phyloP scores from a whole-genome alignment of 2,329 filamentous ascomycete species.

The Neurospora sp. region DNA sequence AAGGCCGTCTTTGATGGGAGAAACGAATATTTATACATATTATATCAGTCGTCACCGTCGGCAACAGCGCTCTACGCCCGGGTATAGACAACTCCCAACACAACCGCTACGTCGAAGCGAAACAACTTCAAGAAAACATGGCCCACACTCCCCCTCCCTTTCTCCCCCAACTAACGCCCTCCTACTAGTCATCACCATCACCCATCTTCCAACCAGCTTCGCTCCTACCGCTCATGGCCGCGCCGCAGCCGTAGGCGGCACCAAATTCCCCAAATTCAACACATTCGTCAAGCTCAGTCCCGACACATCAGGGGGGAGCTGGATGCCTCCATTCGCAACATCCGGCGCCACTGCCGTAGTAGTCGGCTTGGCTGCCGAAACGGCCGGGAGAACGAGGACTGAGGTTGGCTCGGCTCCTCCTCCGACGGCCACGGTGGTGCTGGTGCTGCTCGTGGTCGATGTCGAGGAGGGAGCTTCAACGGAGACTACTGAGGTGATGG shows the following conservation, averaged over 20 bases:
- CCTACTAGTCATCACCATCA: not conserved
- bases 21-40: conserved; percentile 2
- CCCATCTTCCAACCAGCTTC: not conserved
- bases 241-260: conserved; percentile 15
- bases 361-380: conserved; percentile 17
- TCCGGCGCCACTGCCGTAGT: conserved; percentile 14
- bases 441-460: conserved; percentile 5
- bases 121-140: not conserved
- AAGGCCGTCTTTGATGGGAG: not conserved
- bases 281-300: conserved; percentile 32
- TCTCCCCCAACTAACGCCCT: not conserved
- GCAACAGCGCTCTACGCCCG: not conserved
- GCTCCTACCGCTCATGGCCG: not conserved
- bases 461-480: not conserved
- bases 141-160: not conserved
- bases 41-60: not conserved
- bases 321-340: conserved; percentile 16
- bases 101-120: not conserved
- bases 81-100: not conserved
- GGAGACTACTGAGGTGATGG: not conserved
- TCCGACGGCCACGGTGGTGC: not conserved
- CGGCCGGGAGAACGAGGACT: conserved; percentile 17
- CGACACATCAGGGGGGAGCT: conserved; percentile 27
- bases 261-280: conserved; percentile 34
- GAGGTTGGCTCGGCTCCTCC: conserved; percentile 5